Conservation (phyloP, 176 grass and related monocot genomes). For the Hyparrhenia diplandra region DNA sequence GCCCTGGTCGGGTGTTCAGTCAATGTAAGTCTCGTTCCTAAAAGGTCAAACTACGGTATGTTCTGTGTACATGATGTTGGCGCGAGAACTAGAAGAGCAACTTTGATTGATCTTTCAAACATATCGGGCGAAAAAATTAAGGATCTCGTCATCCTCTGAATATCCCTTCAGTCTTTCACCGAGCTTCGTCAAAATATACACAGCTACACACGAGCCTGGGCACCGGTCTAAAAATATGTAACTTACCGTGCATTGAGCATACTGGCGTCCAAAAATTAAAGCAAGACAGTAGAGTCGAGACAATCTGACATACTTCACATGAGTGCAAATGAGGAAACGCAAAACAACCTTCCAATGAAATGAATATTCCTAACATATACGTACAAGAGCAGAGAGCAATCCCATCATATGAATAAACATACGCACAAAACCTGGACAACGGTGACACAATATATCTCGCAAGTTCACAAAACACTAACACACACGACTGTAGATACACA, state of each 20-base stretch:
- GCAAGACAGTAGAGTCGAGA: not conserved
- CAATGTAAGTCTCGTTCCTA: too few relatives aligned
- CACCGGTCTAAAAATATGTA: not conserved
- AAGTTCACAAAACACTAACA: not conserved
- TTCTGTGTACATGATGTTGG: too few relatives aligned
- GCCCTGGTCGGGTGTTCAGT: too few relatives aligned
- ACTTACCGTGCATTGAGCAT: not conserved
- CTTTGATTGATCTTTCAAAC: not conserved
- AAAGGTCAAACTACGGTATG: too few relatives aligned
- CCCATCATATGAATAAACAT: not conserved
- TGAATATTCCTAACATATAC: slow-evolving; percentile 17
- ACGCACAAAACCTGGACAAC: not conserved
- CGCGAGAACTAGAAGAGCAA: not conserved
- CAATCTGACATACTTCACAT: not conserved
- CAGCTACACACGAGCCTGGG: too few relatives aligned
- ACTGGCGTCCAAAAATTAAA: not conserved
- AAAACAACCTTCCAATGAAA: not conserved
- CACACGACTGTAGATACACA: not conserved
- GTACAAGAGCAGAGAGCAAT: slow-evolving; percentile 1
- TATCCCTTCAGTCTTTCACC: not conserved
- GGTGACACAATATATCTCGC: not conserved
- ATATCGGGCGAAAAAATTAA: too few relatives aligned
- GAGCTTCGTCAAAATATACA: not conserved
- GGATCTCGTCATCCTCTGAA: not conserved
- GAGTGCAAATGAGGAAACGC: not conserved